Conservation (phyloP, 345 rosid species). For the Erysimum cheiranthoides region DNA sequence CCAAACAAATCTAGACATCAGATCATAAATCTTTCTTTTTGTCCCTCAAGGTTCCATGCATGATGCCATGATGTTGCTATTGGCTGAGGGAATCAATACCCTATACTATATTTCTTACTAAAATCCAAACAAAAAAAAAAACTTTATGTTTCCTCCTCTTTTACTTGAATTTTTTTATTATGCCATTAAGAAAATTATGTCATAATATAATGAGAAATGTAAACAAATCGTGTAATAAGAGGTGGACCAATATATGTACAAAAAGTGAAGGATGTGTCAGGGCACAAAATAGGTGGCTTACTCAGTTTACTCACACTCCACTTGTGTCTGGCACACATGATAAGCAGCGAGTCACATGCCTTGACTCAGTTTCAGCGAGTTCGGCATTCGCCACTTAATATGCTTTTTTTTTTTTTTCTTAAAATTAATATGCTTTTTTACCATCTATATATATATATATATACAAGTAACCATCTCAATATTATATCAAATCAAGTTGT, state of each 20-base stretch:
- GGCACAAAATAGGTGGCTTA: conserved; percentile 44
- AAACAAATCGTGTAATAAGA: conserved; percentile 22
- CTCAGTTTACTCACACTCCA: conserved; percentile 44
- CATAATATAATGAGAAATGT: conserved; percentile 11
- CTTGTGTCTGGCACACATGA: conserved; percentile 46
- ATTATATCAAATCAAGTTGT: no score
- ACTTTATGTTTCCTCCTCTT: conserved; percentile 2
- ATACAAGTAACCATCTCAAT: no score
- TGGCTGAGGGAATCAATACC: conserved; percentile 42
- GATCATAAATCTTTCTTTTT: conserved; percentile 36
- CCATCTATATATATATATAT: no score
- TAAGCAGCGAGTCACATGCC: conserved; percentile 43
- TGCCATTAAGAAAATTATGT: conserved; percentile 17
- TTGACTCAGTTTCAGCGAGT: conserved; percentile 23
- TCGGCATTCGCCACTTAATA: conserved; percentile 10
- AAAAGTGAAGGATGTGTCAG: conserved; percentile 41
- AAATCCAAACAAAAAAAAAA: conserved; percentile 21
- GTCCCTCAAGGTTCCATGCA: conserved; percentile 46
- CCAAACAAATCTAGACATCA: conserved; percentile 43
- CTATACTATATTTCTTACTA: conserved; percentile 9
- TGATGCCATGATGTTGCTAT: conserved; percentile 39
- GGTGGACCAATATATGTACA: conserved; percentile 40
- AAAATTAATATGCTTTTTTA: no score
- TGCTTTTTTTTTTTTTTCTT: no score
- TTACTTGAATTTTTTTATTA: conserved; percentile 3